Evolutionary conservation across 1,284 basidiomycete genomes (phyloP), one percentile per base, ranked within the genome.

Genomic region (Nidula niveotomentosa): DNA sequence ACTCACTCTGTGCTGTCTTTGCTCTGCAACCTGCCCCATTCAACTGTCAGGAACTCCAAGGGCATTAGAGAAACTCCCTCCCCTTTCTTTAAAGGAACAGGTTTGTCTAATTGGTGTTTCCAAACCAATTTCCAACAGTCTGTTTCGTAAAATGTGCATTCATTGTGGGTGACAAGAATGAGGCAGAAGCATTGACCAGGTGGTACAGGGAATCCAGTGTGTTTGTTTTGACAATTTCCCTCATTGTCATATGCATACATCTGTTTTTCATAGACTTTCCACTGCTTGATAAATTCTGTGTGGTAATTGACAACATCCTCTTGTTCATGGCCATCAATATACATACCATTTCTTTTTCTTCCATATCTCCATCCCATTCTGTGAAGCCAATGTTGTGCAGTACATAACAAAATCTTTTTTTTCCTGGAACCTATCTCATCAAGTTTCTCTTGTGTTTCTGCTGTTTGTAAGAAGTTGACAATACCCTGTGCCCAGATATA

Each of bases 111-210:
- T 8, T 60, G 39, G 43, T 71, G 61, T 8, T 61, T 57, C 74
- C 75, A 77, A 0, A 54, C n/a, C 0, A 41, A 58, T 23, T 65
- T 67, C 0, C 61, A 43, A 0, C 60, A 60, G 52, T 78, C 73
- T 61, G 73, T 69, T 15, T 62, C 68, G 62, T 70, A 73, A 53
- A 76, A 76, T 7, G 69, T 77, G 3, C 71, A 76, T 57, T 76
- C 66, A 58, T 75, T 65, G 48, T 76, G 74, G 12, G 64, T 68
- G 43, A 70, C 60, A n/a, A 68, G 60, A 41, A 71, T 62, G 12
- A 72, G 54, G 4, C 58, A 54, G 51, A 68, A 69, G 5, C 44
- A 52, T 12, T 33, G 50, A 36, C 55, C 51, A 53, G 57, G 56
- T 9, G 57, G 58, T 34, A 67, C 58, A 35, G 60, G 59, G 53